Evolutionary conservation across 257 asterid species (phyloP).

Genomic region (Prunella vulgaris): DNA sequence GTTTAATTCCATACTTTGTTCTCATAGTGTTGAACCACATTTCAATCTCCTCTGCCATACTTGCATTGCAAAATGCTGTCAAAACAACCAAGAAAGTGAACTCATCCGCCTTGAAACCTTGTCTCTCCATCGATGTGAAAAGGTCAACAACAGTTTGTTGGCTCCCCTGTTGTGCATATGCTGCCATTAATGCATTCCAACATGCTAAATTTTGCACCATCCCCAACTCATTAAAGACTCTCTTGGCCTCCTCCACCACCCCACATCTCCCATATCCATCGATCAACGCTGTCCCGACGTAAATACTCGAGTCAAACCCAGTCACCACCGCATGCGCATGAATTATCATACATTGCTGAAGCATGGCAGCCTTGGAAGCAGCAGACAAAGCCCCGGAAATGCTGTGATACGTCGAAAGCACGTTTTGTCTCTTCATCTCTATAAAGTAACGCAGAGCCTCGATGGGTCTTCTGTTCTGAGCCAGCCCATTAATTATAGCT

Average conservation of each 20-base stretch:
- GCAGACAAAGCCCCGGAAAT: constrained; percentile 69
- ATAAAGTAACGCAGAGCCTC: constrained; percentile 48
- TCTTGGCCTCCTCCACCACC: constrained; percentile 48
- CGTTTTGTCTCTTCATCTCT: constrained; percentile 50
- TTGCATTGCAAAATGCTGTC: constrained; percentile 53
- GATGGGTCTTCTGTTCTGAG: constrained; percentile 45
- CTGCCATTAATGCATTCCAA: constrained; percentile 81
- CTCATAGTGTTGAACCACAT: constrained; percentile 63
- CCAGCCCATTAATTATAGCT: constrained; percentile 63
- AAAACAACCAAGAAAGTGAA: constrained; percentile 65
- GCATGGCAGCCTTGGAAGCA: constrained; percentile 57
- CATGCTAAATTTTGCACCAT: constrained; percentile 29
- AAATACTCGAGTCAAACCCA: constrained; percentile 37
- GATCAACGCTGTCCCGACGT: constrained; percentile 60
- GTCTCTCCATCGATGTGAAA: constrained; percentile 43
- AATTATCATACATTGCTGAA: constrained; percentile 63
- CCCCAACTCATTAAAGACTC: constrained; percentile 49
- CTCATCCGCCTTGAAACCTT: constrained; percentile 45
- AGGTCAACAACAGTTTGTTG: constrained; percentile 28
- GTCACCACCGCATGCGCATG: constrained; percentile 65
- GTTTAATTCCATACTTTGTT: constrained; percentile 39
- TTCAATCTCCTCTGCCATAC: constrained; percentile 48
- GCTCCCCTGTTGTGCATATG: constrained; percentile 71
- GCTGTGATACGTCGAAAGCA: constrained; percentile 45
- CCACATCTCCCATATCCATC: constrained; percentile 89